Conservation (phyloP, 306 rosid species). For the Quercus engelmannii region DNA sequence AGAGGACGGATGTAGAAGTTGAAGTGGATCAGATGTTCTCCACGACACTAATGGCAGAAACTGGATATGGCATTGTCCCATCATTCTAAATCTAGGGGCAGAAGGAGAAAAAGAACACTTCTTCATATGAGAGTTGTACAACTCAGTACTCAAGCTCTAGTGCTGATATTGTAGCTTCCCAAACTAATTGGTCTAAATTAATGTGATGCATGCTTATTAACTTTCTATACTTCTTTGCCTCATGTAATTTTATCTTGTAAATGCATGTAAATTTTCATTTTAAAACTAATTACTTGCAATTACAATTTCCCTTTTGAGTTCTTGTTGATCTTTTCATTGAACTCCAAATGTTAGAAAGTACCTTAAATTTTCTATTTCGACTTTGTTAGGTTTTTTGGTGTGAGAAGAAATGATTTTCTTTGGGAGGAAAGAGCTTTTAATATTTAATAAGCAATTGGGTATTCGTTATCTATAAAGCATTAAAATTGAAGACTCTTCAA, state of each 20-base stretch:
- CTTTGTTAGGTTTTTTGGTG: too few species aligned
- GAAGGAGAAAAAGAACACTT: constrained; percentile 13
- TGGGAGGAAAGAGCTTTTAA: too few species aligned
- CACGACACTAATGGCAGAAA: constrained; percentile 50
- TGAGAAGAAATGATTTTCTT: too few species aligned
- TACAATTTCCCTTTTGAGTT: not conserved
- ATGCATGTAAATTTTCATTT: constrained; percentile 21
- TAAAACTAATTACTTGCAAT: too few species aligned
- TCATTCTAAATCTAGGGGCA: constrained; percentile 43
- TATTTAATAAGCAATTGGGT: too few species aligned
- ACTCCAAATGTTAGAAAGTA: not conserved
- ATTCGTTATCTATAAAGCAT: too few species aligned
- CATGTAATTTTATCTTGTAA: constrained; percentile 37
- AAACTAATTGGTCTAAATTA: constrained; percentile 31
- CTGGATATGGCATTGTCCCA: constrained; percentile 87
- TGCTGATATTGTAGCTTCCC: constrained; percentile 29
- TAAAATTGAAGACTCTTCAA: too few species aligned
- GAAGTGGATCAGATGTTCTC: constrained; percentile 84
- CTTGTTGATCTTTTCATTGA: not conserved
- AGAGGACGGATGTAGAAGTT: constrained; percentile 59
- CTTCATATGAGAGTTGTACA: constrained; percentile 9
- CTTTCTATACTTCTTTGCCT: constrained; percentile 25
- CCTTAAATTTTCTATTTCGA: too few species aligned
- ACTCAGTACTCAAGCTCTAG: constrained; percentile 14
- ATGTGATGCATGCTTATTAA: constrained; percentile 18